Evolutionary conservation across 768 basidiomycete genomes (phyloP), one percentile per base, ranked within the genome.

Genomic region (Mycena crocata): DNA sequence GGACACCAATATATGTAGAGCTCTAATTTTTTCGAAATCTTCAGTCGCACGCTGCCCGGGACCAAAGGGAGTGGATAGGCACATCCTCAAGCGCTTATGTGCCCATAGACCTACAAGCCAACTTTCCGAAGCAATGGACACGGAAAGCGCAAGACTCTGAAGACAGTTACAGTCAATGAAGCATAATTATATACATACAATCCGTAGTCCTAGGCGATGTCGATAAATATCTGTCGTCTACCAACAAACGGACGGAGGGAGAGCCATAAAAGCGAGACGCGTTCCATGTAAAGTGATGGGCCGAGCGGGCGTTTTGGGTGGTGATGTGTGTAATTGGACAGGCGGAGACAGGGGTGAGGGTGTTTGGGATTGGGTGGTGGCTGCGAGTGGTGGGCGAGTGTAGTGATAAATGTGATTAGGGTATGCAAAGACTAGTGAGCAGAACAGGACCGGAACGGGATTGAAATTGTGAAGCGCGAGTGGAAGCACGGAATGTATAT

Each of bases 151-250:
- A n/a, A n/a, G n/a, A n/a, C n/a, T n/a, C n/a, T n/a, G n/a, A n/a
- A n/a, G n/a, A n/a, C n/a, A n/a, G n/a, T n/a, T n/a, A n/a, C n/a
- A n/a, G n/a, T n/a, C 44, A 56, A 59, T 50, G 24, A 39, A 55
- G 57, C 52, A 66, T 66, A 61, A 66, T 54, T 66, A 66, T 66
- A 61, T 66, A 66, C 65, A 66, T 66, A 66, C 65, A 66, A 61
- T 66, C 65, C 65, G 65, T 23, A 61, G 52, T 60, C 65, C 58
- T 60, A 61, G 46, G 31, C 57, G 65, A 66, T 61, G 30, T 61
- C 54, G 24, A 64, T 58, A 65, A 56, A 66, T 58, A 66, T 55
- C 64, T 54, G 65, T 64, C 54, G 37, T 66, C 65, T 66, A 66
- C 40, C 37, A 64, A 56, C 65, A 66, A 40, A 66, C 59, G 58